Base-by-base conservation (phyloP, 1,139 yeast species). In the Candida sp. region DNA sequence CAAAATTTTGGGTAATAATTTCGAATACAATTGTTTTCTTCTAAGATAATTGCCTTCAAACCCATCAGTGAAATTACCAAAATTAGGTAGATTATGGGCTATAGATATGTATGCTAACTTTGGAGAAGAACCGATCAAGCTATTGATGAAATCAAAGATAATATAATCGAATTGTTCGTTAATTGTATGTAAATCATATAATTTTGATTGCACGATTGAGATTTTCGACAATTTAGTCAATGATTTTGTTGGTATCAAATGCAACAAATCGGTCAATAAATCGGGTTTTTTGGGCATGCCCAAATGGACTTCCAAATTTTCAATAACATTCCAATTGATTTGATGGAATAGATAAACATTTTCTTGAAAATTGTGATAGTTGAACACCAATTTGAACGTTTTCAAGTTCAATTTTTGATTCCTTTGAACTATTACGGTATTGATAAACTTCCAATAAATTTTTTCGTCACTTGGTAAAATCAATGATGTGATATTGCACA, bases 41-140 rank as follows among this genome's bases (percentile, higher is more conserved):
- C 89, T 73, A 9, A 76, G 57, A 50, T 81, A 84, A 52, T 85
- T 85, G 0, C 95, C 95, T 54, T 85, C 91, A 39, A 81, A 75
- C 3, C 87, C 87, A 58, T 84, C 87, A 7, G 45, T 41, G 32
- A 61, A 47, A 6, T 49, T 46, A 4, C 56, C 56, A 29, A 47
- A 41, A 7, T 15, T 12, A 1, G 85, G 84, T 2, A 81, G 73
- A 30, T 63, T 64, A 55, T 83, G 88, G 30, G 72, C 64, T 11
- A 84, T 65, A 4, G 77, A 64, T 12, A 84, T 55, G 38, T 60
- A 66, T 22, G 56, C 58, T 36, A 81, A 49, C 2, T 56, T 52
- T 1, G 53, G 45, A 2, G 78, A 46, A 8, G 33, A 15, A 8
- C 40, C 21, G 6, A 47, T 35, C 23, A 44, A 22, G 5, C 58